phyloP scores from a whole-genome alignment of 805 yeast genomes.

The Yueomyces sp. region DNA sequence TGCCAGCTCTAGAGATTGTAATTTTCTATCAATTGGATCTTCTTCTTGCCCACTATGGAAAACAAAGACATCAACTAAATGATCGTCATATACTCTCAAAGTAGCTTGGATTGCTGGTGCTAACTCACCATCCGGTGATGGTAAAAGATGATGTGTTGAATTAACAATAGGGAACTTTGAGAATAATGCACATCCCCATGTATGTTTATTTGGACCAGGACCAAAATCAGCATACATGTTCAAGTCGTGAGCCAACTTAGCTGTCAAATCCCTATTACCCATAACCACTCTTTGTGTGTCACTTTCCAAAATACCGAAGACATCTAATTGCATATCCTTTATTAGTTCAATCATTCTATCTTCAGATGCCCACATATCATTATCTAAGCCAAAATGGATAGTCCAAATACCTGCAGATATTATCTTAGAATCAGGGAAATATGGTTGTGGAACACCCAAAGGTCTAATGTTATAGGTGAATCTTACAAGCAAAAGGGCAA shows the following conservation, averaged over 20 bases:
- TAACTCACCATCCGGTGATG: slow-evolving; percentile 94
- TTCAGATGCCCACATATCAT: slow-evolving; percentile 96
- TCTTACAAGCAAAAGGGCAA: slow-evolving; percentile 9
- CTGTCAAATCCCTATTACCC: slow-evolving; percentile 92
- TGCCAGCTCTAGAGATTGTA: slow-evolving; percentile 66
- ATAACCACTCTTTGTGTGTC: slow-evolving; percentile 90
- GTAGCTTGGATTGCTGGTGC: slow-evolving; percentile 99
- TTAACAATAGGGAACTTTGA: slow-evolving; percentile 89
- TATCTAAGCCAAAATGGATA: slow-evolving; percentile 91
- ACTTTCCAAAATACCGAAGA: slow-evolving; percentile 79
- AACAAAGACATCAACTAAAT: slow-evolving; percentile 75
- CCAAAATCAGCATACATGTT: slow-evolving; percentile 95
- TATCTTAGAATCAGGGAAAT: slow-evolving; percentile 51
- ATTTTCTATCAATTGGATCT: slow-evolving; percentile 83
- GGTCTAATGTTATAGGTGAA: slow-evolving; percentile 18
- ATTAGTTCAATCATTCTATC: slow-evolving; percentile 76
- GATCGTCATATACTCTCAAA: slow-evolving; percentile 73
- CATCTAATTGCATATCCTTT: slow-evolving; percentile 77
- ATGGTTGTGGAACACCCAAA: slow-evolving; percentile 45
- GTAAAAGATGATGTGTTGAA: slow-evolving; percentile 82
- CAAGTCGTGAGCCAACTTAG: slow-evolving; percentile 78
- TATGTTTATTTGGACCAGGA: slow-evolving; percentile 95
- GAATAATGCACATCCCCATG: slow-evolving; percentile 92
- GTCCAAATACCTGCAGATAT: slow-evolving; percentile 98
- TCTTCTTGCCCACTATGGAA: slow-evolving; percentile 98